A percentile compares a stretch with the other conserved stretches of the same genome.
phyloP scores from a whole-genome alignment of 495 filamentous ascomycete genomes.

The Penicillium cinerascens region DNA sequence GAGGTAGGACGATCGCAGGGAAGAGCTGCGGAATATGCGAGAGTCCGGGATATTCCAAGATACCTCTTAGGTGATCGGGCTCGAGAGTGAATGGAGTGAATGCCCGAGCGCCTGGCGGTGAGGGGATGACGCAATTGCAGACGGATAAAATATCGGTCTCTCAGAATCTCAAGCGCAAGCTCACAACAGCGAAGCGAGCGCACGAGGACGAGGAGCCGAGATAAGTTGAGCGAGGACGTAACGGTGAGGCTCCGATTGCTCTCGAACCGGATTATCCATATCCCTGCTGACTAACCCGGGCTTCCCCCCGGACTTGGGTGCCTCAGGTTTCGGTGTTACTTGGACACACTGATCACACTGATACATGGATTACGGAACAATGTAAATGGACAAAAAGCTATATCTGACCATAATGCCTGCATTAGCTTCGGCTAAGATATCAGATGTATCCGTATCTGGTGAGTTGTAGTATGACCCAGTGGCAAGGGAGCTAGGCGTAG shows the following conservation, averaged over 20 bases:
- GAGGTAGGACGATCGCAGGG: slow-evolving; percentile 9
- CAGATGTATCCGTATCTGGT: not conserved
- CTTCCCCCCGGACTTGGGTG: not conserved
- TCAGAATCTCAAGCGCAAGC: not conserved
- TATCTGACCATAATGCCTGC: not conserved
- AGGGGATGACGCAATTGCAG: not conserved
- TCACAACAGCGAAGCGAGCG: not conserved
- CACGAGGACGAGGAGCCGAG: not conserved
- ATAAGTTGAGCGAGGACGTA: slow-evolving; percentile 1
- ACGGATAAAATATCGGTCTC: not conserved
- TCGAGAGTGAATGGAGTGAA: not conserved
- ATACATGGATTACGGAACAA: not conserved
- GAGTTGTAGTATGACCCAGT: not conserved
- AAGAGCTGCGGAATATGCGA: slow-evolving; percentile 5
- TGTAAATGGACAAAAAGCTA: not conserved
- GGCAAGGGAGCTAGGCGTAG: not conserved
- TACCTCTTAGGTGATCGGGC: not conserved
- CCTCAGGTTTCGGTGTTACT: not conserved
- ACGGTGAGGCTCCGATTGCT: slow-evolving; percentile 16
- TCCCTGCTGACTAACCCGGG: slow-evolving; percentile 2
- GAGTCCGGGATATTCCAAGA: slow-evolving; percentile 7
- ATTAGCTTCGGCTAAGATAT: not conserved
- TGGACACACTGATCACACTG: not conserved
- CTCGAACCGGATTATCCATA: slow-evolving; percentile 13
- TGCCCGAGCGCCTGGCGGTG: not conserved